A percentile compares a stretch with the other conserved stretches of the same genome.
phyloP scores from a whole-genome alignment of 345 rosid genomes.

The Syzygium jambos region DNA sequence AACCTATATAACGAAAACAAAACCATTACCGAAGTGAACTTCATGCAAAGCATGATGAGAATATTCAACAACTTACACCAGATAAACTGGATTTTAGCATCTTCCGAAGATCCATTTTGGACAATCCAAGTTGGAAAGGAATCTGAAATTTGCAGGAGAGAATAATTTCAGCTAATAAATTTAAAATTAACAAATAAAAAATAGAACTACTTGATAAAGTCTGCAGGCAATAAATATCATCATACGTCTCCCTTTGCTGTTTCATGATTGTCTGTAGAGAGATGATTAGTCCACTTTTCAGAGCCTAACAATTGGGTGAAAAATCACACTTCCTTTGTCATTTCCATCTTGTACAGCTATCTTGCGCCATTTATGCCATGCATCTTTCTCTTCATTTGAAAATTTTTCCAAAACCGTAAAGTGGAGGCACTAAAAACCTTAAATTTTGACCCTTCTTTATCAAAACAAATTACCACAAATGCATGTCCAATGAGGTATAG shows the following conservation, averaged over 20 bases:
- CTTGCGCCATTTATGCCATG: neutral
- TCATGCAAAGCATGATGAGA: neutral
- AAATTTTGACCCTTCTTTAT: neutral
- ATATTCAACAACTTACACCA: constrained; percentile 45
- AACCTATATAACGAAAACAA: constrained; percentile 30
- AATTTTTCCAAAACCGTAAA: neutral
- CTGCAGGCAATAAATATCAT: neutral
- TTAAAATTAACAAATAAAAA: neutral
- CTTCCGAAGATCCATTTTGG: constrained; percentile 85
- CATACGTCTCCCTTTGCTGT: neutral
- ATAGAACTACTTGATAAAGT: neutral
- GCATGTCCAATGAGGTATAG: neutral
- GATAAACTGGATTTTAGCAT: constrained; percentile 75
- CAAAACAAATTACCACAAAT: neutral
- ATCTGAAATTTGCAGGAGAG: constrained; percentile 40
- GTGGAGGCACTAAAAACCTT: neutral
- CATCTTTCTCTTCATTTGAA: neutral
- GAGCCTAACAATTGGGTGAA: neutral
- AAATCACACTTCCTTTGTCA: neutral
- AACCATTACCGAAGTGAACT: neutral
- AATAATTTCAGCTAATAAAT: constrained; percentile 1
- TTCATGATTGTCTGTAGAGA: neutral
- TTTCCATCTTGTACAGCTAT: neutral
- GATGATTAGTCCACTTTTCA: neutral
- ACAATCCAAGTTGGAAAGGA: constrained; percentile 86